Percentiles rank a stretch among this genome's conserved stretches.
Evolutionary conservation across 208 protist species (phyloP).

Genomic region (Crithidia mellificae): DNA sequence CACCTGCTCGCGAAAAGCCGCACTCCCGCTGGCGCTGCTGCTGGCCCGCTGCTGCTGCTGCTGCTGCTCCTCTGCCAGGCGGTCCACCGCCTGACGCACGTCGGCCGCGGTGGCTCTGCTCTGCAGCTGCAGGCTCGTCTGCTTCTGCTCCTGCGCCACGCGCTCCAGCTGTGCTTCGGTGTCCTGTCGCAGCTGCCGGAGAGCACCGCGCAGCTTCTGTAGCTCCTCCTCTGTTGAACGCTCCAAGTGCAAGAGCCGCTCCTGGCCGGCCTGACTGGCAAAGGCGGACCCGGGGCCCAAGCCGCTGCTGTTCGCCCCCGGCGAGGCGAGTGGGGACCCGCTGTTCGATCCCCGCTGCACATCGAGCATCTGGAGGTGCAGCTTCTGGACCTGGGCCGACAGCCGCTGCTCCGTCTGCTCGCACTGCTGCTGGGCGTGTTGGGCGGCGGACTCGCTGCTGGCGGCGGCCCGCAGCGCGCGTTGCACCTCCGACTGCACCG

Average conservation of each 20-base stretch:
- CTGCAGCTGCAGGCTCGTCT: conserved; percentile 25
- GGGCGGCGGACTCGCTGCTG: conserved; percentile 40
- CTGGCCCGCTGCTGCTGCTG: too few relatives aligned
- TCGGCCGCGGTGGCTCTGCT: conserved; percentile 23
- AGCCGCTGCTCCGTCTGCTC: conserved; percentile 20
- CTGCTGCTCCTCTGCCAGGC: conserved; percentile 27
- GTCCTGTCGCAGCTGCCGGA: conserved; percentile 24
- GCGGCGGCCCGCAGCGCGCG: conserved; percentile 51
- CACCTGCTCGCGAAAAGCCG: conserved; percentile 19
- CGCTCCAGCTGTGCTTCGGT: conserved; percentile 19
- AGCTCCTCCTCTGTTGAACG: conserved; percentile 20
- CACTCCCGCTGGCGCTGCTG: conserved; percentile 7
- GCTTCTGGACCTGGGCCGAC: conserved; percentile 19
- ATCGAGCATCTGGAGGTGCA: conserved; percentile 31
- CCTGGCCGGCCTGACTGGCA: conserved; percentile 4
- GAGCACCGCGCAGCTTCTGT: conserved; percentile 9
- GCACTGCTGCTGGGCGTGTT: conserved; percentile 35
- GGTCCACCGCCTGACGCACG: conserved; percentile 16
- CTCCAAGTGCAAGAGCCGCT: conserved; percentile 14
- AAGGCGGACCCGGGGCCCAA: too few relatives aligned
- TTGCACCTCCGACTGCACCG: conserved; percentile 53
- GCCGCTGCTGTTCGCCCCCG: not conserved
- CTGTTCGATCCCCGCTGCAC: conserved; percentile 26
- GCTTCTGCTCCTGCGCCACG: conserved; percentile 29
- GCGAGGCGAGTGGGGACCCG: not conserved